Conservation (phyloP, 768 basidiomycete species). For the Suillus tomentosus region DNA sequence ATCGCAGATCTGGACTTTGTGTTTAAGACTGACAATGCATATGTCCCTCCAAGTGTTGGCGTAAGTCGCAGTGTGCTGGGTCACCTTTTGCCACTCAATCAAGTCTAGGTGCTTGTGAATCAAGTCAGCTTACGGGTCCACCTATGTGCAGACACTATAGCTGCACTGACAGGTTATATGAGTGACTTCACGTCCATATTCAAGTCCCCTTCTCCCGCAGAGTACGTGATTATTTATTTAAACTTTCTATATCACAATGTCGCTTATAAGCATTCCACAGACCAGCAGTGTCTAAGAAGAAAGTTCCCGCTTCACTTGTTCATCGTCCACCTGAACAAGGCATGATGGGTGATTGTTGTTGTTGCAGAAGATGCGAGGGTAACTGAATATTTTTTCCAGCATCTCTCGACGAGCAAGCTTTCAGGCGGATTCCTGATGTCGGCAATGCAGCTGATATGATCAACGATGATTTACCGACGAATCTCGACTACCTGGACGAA, state of each 20-base stretch:
- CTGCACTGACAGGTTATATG: constrained; percentile 57
- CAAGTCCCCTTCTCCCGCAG: constrained; percentile 31
- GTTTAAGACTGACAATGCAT: constrained; percentile 34
- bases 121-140: constrained; percentile 58
- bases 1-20: constrained; percentile 50
- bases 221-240: constrained; percentile 19
- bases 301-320: constrained; percentile 4
- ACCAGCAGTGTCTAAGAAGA: constrained; percentile 14
- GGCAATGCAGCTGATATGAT: constrained; percentile 87
- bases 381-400: constrained; percentile 39
- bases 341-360: constrained; percentile 31
- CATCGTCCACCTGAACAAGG: constrained; percentile 13
- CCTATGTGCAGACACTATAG: constrained; percentile 77
- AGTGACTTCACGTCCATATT: constrained; percentile 51
- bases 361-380: not conserved
- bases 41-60: constrained; percentile 36
- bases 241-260: not conserved
- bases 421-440: constrained; percentile 72
- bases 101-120: constrained; percentile 54
- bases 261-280: not conserved
- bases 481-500: constrained; percentile 84
- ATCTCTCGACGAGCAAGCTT: constrained; percentile 83
- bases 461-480: constrained; percentile 86
- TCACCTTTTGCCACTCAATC: constrained; percentile 8
- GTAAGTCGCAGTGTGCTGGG: constrained; percentile 34